Evolutionary conservation across 805 yeast genomes (phyloP).

Genomic region (Sugiyamaella valdiviana): DNA sequence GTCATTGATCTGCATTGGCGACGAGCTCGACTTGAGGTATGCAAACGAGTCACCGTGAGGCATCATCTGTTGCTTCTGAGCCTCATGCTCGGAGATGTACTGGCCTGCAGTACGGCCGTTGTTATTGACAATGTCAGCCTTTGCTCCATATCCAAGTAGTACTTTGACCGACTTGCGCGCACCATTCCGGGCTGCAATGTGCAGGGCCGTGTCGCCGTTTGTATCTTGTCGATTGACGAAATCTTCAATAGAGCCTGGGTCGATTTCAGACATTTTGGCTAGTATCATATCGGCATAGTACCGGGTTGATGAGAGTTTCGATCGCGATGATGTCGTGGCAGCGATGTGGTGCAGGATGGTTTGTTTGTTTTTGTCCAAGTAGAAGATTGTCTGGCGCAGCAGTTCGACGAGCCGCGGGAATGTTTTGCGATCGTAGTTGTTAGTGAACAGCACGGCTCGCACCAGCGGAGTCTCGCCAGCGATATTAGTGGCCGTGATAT

Average conservation of each 20-base stretch:
- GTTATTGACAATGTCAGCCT: conserved; percentile 38
- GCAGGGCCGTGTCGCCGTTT: conserved; percentile 80
- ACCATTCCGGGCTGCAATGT: conserved; percentile 59
- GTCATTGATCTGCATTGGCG: conserved; percentile 18
- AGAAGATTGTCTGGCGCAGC: conserved; percentile 68
- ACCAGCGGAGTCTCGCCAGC: conserved; percentile 84
- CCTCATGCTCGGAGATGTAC: conserved; percentile 31
- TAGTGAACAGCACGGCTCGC: conserved; percentile 79
- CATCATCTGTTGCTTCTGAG: conserved; percentile 17
- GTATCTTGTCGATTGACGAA: conserved; percentile 68
- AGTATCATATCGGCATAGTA: conserved; percentile 75
- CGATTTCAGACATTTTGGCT: conserved; percentile 62
- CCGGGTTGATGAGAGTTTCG: conserved; percentile 69
- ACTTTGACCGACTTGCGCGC: conserved; percentile 41
- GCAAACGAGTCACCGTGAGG: conserved; percentile 12
- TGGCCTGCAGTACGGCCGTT: conserved; percentile 37
- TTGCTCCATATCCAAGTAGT: conserved; percentile 45
- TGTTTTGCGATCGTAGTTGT: conserved; percentile 73
- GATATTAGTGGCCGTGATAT: conserved; percentile 51
- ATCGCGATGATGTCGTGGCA: conserved; percentile 54
- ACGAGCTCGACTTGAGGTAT: conserved; percentile 18
- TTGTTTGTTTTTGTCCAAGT: conserved; percentile 62
- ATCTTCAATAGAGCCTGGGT: conserved; percentile 43
- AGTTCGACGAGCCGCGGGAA: conserved; percentile 74
- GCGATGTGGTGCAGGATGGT: conserved; percentile 87